Conservation (phyloP, 352 stramenopile species). For the Phytopythium ostracodes region DNA sequence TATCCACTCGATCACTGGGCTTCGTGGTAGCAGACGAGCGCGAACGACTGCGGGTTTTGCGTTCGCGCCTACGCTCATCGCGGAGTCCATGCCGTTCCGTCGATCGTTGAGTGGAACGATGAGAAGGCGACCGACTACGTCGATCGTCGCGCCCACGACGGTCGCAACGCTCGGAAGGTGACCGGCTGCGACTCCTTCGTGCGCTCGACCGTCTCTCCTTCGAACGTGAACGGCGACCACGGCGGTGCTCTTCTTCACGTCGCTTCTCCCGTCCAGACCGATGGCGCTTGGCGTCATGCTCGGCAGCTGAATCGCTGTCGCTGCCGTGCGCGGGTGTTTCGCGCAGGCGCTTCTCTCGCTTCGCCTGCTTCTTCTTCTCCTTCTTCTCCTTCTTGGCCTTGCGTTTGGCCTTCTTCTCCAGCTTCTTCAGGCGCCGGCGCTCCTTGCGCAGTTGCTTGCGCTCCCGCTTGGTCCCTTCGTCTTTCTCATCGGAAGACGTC, state of each 20-base stretch:
- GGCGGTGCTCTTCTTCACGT: background rate
- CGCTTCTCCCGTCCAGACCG: background rate
- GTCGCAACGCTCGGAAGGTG: background rate
- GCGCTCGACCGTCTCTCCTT: background rate
- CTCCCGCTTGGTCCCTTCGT: constrained; percentile 11
- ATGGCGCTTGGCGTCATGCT: constrained; percentile 11
- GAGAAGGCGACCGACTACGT: background rate
- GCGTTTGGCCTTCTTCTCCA: constrained; percentile 31
- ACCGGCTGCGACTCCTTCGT: constrained; percentile 4
- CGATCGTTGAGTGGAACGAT: background rate
- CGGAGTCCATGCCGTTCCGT: background rate
- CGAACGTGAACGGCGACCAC: constrained; percentile 2
- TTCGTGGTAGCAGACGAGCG: background rate
- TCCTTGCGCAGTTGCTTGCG: constrained; percentile 21
- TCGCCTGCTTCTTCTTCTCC: constrained; percentile 17
- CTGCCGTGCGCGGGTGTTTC: background rate
- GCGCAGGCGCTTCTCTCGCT: constrained; percentile 3
- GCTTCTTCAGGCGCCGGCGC: constrained; percentile 23
- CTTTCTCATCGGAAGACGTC: constrained; percentile 7
- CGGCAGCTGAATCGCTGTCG: constrained; percentile 2
- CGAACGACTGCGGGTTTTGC: constrained; percentile 3
- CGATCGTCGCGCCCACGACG: background rate
- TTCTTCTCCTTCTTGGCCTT: constrained; percentile 34
- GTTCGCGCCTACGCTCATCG: background rate
- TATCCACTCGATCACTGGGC: background rate